Conservation (phyloP, 345 rosid species). For the Zanthoxylum bungeanum region DNA sequence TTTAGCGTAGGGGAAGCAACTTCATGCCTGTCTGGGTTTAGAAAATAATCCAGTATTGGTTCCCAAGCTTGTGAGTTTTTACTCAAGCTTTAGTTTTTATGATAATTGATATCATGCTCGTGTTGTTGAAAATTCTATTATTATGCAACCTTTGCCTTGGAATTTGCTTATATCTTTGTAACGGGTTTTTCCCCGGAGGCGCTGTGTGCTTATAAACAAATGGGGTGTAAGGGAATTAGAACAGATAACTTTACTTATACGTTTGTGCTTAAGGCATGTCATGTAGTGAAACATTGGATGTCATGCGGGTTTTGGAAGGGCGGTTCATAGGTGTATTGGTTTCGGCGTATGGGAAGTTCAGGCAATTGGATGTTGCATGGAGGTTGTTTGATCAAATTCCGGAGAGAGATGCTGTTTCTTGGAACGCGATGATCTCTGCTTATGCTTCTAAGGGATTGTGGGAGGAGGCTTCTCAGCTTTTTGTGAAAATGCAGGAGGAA, state of each 20-base stretch:
- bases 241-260: conserved; percentile 79
- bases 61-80: conserved; percentile 60
- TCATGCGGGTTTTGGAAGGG: conserved; percentile 50
- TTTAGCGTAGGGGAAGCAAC: conserved; percentile 41
- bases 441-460: conserved; percentile 69
- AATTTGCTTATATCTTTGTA: conserved; percentile 58
- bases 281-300: conserved; percentile 56
- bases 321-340: conserved; percentile 56
- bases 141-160: conserved; percentile 59
- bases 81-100: conserved; percentile 43
- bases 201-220: conserved; percentile 42
- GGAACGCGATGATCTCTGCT: conserved; percentile 64
- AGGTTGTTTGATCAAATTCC: conserved; percentile 56
- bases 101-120: conserved; percentile 44
- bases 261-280: conserved; percentile 72
- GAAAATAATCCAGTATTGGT: conserved; percentile 51
- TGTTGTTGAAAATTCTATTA: conserved; percentile 37
- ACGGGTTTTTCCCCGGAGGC: conserved; percentile 41
- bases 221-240: conserved; percentile 51
- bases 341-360: conserved; percentile 69
- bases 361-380: conserved; percentile 41
- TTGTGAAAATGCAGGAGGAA: conserved; percentile 46
- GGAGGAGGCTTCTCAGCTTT: conserved; percentile 59
- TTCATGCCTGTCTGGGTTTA: conserved; percentile 58
- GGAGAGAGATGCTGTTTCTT: conserved; percentile 64